These are phyloP conservation scores for Dothistroma pini DNA, from an alignment of 2,329 filamentous ascomycete genomes.

Conservation along the genomic window DNA sequence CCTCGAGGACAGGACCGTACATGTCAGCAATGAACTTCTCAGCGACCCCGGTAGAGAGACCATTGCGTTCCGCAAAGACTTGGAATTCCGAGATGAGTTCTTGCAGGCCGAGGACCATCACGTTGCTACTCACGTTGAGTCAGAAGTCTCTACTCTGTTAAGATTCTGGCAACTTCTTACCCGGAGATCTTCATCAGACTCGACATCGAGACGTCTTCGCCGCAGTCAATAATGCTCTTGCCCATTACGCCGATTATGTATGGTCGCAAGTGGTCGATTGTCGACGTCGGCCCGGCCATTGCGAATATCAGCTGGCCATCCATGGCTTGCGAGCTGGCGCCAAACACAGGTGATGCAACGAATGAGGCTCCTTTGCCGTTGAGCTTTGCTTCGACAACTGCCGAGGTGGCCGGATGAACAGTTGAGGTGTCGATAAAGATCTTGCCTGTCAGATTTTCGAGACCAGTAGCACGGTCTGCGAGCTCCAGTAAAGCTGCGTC, in stretches of 20 bases:
- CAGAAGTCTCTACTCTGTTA: neutral
- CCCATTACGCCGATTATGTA: constrained; percentile 18
- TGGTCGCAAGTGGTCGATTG: constrained; percentile 34
- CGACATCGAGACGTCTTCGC: neutral
- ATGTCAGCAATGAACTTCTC: neutral
- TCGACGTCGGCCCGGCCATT: constrained; percentile 36
- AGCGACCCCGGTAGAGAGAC: neutral
- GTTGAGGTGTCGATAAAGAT: constrained; percentile 34
- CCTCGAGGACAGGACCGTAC: neutral
- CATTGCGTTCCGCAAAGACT: neutral
- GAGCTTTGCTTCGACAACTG: constrained; percentile 34
- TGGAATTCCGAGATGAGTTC: neutral
- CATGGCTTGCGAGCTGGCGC: constrained; percentile 43
- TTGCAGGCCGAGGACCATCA: neutral
- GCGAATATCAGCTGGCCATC: constrained; percentile 47
- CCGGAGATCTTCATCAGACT: neutral
- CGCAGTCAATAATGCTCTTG: neutral
- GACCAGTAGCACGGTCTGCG: neutral
- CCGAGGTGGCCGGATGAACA: constrained; percentile 36
- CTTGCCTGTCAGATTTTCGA: constrained; percentile 25
- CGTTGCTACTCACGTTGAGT: neutral
- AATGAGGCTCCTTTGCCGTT: constrained; percentile 35
- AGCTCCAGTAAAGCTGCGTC: neutral
- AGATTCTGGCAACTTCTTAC: neutral
- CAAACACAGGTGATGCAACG: constrained; percentile 41